These are phyloP conservation scores for Hyaloscypha bicolor DNA, from an alignment of 495 filamentous ascomycete species.

Conservation along the genomic window DNA sequence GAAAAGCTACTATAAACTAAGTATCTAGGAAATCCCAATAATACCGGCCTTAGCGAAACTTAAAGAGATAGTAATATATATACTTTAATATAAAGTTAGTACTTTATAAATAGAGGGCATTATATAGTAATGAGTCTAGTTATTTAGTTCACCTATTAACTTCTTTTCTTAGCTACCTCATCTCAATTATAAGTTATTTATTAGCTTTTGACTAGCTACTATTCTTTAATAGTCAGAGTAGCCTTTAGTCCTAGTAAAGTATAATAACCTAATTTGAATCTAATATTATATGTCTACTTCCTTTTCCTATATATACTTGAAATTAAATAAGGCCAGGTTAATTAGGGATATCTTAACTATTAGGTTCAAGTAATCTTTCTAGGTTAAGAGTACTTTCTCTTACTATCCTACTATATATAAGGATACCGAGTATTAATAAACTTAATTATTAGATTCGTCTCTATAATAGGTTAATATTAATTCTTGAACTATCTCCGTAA, in stretches of 20 bases:
- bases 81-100: no score
- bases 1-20: no score
- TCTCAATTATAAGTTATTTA: background rate
- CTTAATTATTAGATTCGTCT: slow-evolving; percentile 27
- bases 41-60: no score
- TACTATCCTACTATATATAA: background rate
- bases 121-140: no score
- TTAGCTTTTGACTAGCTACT: background rate
- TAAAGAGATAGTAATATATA: no score
- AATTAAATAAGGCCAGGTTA: background rate
- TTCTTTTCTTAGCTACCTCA: background rate
- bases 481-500: slow-evolving; percentile 23
- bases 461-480: slow-evolving; percentile 23
- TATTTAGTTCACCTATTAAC: background rate
- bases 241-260: background rate
- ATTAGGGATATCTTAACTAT: slow-evolving; percentile 1
- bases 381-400: background rate
- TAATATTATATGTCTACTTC: background rate
- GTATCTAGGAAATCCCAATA: no score
- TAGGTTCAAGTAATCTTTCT: background rate
- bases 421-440: slow-evolving; percentile 17
- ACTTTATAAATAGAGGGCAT: no score
- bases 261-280: background rate
- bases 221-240: background rate
- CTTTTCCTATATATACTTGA: background rate